These are phyloP conservation scores for Pseudogymnoascus sp. DNA, from an alignment of 2,329 filamentous ascomycete genomes.

Conservation along the genomic window DNA sequence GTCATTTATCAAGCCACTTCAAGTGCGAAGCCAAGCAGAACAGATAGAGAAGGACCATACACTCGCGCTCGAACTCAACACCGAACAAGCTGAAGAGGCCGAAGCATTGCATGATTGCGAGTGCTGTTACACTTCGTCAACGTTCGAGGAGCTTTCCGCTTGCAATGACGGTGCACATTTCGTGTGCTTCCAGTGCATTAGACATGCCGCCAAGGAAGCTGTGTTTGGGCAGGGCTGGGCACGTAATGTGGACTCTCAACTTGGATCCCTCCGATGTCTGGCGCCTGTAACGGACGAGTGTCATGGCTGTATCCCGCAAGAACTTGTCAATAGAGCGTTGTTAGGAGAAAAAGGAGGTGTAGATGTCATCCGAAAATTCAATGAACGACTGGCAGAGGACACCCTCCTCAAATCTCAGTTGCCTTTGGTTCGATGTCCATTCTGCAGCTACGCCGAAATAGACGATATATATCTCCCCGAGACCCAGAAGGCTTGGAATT, in stretches of 20 bases:
- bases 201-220: constrained; percentile 74
- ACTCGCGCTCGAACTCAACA: constrained; percentile 48
- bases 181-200: constrained; percentile 76
- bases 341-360: constrained; percentile 59
- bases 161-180: constrained; percentile 64
- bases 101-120: constrained; percentile 61
- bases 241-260: constrained; percentile 65
- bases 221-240: constrained; percentile 91
- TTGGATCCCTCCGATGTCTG: constrained; percentile 74
- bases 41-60: constrained; percentile 46
- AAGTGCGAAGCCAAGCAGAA: constrained; percentile 35
- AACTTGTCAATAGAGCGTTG: constrained; percentile 67
- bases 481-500: constrained; percentile 46
- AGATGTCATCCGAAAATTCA: constrained; percentile 67
- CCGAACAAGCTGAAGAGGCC: constrained; percentile 50
- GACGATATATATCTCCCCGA: constrained; percentile 65
- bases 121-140: constrained; percentile 65
- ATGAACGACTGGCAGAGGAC: constrained; percentile 72
- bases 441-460: constrained; percentile 84
- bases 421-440: constrained; percentile 76
- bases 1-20: constrained; percentile 49
- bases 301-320: constrained; percentile 60
- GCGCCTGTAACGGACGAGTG: constrained; percentile 68
- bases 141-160: constrained; percentile 68
- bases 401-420: constrained; percentile 65